Base-by-base conservation (phyloP, 371 early-diverging fungal genomes). In the Cokeromyces recurvatus region DNA sequence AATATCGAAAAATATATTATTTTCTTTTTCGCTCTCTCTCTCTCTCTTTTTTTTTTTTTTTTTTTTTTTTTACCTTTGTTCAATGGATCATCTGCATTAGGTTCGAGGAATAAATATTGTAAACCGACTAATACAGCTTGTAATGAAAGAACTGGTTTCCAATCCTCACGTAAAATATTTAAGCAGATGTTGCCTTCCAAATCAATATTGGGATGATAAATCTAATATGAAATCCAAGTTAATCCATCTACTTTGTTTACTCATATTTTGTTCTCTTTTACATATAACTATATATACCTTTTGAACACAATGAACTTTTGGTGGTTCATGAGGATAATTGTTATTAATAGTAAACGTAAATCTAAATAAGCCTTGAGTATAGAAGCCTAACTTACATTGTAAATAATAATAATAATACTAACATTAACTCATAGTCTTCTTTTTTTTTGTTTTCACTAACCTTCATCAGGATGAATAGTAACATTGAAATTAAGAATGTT, bases 161-260 rank as follows among this genome's bases (percentile, higher is more conserved):
- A 99, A 65, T 99, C 97, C 61, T 96, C 97, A 47, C 99, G 90
- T 52, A 99, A 78, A 51, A 99, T 97, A 69, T 99, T 99, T 38
- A 99, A 70, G 61, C 99, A 99, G 32, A 99, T 92, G 52, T 96
- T 91, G 35, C 98, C 99, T 36, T 94, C 92, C 11, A 93, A 77
- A 62, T 98, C 95, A 54, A 99, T 99, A 70, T 99, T 99, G 31
- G 99, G 99, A 71, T 99, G 99, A 68, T 93, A 96, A 46, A 96
- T 94, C 80, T 87, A 57, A 32, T 20, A 19, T 20, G 5, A 3
- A 4, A 24, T 24, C 22, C 11, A 8, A 22, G 24, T n/a, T 6
- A 25, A 24, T 12, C 19, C 6, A 2, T n/a, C 9, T 23, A 21
- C 64, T 39, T 43, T 42, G 20, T 23, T 27, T 32, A 35, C 23